Evolutionary conservation across 305 asterid species (phyloP).

Genomic region (Solanum chacoense): DNA sequence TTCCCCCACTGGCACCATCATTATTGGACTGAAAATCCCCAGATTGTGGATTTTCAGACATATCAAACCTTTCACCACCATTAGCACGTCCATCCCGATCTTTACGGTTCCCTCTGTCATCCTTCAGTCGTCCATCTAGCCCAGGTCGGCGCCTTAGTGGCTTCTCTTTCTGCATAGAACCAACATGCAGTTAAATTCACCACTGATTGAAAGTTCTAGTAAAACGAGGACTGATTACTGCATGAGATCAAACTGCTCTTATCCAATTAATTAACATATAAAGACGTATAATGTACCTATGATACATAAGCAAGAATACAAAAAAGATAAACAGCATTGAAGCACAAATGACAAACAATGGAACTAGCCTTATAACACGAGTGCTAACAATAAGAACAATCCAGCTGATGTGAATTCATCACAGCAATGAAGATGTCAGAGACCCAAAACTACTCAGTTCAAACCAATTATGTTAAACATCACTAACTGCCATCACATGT

Average conservation of each 20-base stretch:
- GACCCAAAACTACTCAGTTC: background rate
- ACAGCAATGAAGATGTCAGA: background rate
- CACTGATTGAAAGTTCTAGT: background rate
- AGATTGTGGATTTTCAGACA: slow-evolving; percentile 56
- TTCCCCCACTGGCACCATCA: slow-evolving; percentile 47
- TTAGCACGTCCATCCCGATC: slow-evolving; percentile 61
- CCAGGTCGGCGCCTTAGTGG: slow-evolving; percentile 66
- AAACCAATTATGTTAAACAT: background rate
- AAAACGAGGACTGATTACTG: background rate
- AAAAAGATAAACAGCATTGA: background rate
- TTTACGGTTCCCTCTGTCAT: slow-evolving; percentile 68
- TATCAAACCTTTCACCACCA: slow-evolving; percentile 59
- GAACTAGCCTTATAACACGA: background rate
- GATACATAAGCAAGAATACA: background rate
- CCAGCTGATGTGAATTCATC: background rate
- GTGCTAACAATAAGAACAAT: background rate
- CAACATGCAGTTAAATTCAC: background rate
- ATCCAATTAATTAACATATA: background rate
- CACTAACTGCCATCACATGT: background rate
- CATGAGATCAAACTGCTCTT: background rate
- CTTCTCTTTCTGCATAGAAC: slow-evolving; percentile 66
- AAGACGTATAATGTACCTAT: background rate
- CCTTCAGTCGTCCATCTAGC: slow-evolving; percentile 54
- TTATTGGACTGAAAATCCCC: slow-evolving; percentile 47
- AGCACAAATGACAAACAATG: background rate